Percentiles rank a stretch among this genome's conserved stretches.
These are phyloP conservation scores for Magnolia changhungtana DNA, from an alignment of 164 flowering plant genomes.

Conservation along the genomic window DNA sequence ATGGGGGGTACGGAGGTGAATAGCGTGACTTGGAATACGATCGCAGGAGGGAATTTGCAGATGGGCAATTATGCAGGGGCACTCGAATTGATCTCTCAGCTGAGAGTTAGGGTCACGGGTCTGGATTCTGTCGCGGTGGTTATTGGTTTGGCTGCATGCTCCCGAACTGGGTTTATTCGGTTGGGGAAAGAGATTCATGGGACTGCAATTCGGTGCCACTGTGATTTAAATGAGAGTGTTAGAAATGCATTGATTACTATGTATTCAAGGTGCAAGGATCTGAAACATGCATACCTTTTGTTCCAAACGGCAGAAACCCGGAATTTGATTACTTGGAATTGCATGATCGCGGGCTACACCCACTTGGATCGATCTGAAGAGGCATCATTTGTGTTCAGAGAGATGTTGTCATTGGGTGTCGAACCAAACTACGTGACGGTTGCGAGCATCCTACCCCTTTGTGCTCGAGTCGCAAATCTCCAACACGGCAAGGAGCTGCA, in stretches of 20 bases:
- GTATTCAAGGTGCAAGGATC: constrained; percentile 52
- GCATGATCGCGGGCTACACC: constrained; percentile 50
- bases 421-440: constrained; percentile 58
- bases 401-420: constrained; percentile 39
- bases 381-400: constrained; percentile 43
- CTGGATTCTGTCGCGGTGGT: constrained; percentile 42
- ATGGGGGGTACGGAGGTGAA: constrained; percentile 20
- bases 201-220: constrained; percentile 33
- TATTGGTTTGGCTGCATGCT: constrained; percentile 51
- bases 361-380: constrained; percentile 42
- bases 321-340: constrained; percentile 53
- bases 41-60: constrained; percentile 48
- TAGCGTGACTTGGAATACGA: constrained; percentile 48
- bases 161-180: constrained; percentile 34
- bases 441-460: constrained; percentile 59
- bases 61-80: constrained; percentile 35
- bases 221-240: constrained; percentile 28
- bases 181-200: constrained; percentile 55
- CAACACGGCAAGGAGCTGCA: constrained; percentile 67
- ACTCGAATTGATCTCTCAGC: constrained; percentile 39
- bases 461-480: constrained; percentile 54
- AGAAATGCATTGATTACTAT: constrained; percentile 52
- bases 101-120: constrained; percentile 25
- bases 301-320: constrained; percentile 30
- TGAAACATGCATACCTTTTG: constrained; percentile 32